These are phyloP conservation scores for Taphrina deformans DNA, from an alignment of 1,139 yeast species.

Conservation along the genomic window DNA sequence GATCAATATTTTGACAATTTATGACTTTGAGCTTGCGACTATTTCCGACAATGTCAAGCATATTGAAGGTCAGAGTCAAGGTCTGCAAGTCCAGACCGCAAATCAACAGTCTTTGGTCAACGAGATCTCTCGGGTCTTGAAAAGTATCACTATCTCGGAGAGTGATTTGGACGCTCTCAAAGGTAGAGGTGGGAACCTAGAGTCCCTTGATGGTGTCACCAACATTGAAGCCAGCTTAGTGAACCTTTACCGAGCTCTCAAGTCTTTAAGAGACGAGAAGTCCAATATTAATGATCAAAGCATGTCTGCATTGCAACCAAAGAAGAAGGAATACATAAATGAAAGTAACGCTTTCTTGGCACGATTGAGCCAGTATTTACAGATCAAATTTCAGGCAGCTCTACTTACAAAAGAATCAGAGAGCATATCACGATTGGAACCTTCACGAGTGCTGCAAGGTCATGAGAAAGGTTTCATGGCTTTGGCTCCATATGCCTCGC, in stretches of 20 bases:
- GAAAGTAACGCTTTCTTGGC: constrained; percentile 32
- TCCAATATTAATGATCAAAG: constrained; percentile 43
- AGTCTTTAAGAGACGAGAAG: constrained; percentile 49
- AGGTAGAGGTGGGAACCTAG: constrained; percentile 50
- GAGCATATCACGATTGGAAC: constrained; percentile 12
- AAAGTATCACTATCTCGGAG: constrained; percentile 66
- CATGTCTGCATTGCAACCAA: constrained; percentile 46
- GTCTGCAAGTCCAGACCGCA: constrained; percentile 78
- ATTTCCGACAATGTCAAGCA: constrained; percentile 66
- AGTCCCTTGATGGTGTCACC: constrained; percentile 52
- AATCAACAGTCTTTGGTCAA: constrained; percentile 73
- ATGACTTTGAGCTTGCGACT: constrained; percentile 60
- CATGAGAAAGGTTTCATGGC: constrained; percentile 29
- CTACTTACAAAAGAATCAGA: constrained; percentile 6
- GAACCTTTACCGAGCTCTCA: constrained; percentile 64
- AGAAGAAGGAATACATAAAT: constrained; percentile 32
- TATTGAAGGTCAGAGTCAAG: constrained; percentile 75
- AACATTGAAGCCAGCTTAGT: constrained; percentile 60
- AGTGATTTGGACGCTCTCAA: constrained; percentile 56
- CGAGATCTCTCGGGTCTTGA: constrained; percentile 66
- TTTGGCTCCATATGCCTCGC: constrained; percentile 53
- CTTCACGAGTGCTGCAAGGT: constrained; percentile 17
- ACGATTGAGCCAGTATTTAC: constrained; percentile 30
- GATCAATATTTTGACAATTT: constrained; percentile 56
- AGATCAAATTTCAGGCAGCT: constrained; percentile 34